Percentiles rank a stretch among this genome's conserved stretches.
Evolutionary conservation across 2,329 filamentous ascomycete species (phyloP).

Genomic region (Aspergillus sojae): DNA sequence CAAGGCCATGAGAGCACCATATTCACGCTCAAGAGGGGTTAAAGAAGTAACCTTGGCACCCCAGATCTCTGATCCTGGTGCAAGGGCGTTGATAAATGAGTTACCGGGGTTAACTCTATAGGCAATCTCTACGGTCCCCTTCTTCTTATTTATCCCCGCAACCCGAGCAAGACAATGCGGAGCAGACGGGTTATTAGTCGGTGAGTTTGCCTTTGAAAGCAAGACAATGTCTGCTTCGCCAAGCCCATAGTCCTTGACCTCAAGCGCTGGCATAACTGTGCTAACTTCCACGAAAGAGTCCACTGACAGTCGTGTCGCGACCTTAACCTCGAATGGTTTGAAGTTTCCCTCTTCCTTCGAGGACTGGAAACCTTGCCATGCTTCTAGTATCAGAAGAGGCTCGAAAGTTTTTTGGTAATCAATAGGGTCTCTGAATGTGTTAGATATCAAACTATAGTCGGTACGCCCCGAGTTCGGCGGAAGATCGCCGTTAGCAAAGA

Average conservation of each 20-base stretch:
- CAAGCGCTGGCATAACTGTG: constrained; percentile 72
- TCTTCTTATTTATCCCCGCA: constrained; percentile 77
- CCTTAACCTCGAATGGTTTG: constrained; percentile 82
- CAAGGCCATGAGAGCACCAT: constrained; percentile 83
- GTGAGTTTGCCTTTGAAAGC: constrained; percentile 72
- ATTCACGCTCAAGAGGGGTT: constrained; percentile 93
- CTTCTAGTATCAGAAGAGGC: constrained; percentile 85
- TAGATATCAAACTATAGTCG: constrained; percentile 74
- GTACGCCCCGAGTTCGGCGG: constrained; percentile 73
- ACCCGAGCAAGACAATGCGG: constrained; percentile 87
- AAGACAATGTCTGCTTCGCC: constrained; percentile 87
- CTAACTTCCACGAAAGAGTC: constrained; percentile 93
- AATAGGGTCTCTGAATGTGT: constrained; percentile 72
- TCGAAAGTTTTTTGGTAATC: constrained; percentile 90
- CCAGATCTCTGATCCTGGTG: constrained; percentile 69
- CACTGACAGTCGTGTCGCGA: constrained; percentile 84
- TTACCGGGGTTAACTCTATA: constrained; percentile 75
- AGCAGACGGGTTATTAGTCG: constrained; percentile 65
- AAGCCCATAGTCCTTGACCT: constrained; percentile 72
- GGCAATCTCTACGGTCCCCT: constrained; percentile 77
- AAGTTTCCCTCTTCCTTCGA: constrained; percentile 82
- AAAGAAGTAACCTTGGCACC: constrained; percentile 88
- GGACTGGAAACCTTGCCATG: constrained; percentile 92
- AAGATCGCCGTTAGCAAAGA: constrained; percentile 84
- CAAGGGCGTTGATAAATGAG: constrained; percentile 65